A percentile compares a stretch with the other conserved stretches of the same genome.
phyloP scores from a whole-genome alignment of 345 rosid genomes.

The Mangifera indica region DNA sequence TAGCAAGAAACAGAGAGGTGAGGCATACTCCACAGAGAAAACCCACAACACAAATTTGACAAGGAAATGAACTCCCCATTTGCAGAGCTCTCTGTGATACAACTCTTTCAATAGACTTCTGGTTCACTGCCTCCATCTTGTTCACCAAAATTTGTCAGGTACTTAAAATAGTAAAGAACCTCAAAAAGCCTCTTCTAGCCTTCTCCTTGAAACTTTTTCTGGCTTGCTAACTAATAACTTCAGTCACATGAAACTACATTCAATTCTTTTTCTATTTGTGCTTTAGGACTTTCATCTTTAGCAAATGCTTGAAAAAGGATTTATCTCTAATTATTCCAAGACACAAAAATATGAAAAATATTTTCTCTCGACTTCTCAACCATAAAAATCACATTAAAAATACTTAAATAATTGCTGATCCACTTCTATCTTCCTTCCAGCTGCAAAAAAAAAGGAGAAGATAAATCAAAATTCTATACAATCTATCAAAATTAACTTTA shows the following conservation, averaged over 20 bases:
- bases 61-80: slow-evolving; percentile 82
- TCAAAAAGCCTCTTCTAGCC: not conserved
- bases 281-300: not conserved
- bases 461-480: slow-evolving; percentile 5
- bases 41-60: slow-evolving; percentile 90
- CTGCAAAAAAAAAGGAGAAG: slow-evolving; percentile 26
- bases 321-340: slow-evolving; percentile 11
- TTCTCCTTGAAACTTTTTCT: not conserved
- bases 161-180: not conserved
- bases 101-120: slow-evolving; percentile 72
- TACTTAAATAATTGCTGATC: slow-evolving; percentile 12
- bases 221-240: slow-evolving; percentile 21
- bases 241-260: slow-evolving; percentile 27
- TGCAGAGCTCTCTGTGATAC: slow-evolving; percentile 82
- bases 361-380: slow-evolving; percentile 26
- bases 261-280: not conserved
- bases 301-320: slow-evolving; percentile 3
- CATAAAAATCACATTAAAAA: slow-evolving; percentile 15
- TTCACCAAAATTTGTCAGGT: not conserved
- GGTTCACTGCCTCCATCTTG: slow-evolving; percentile 54
- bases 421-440: slow-evolving; percentile 23
- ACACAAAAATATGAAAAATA: slow-evolving; percentile 14
- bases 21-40: slow-evolving; percentile 85
- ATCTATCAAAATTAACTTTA: not conserved
- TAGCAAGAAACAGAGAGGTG: slow-evolving; percentile 78